Base-by-base conservation (phyloP, 2,329 filamentous ascomycete genomes). In the Cadophora gregata region DNA sequence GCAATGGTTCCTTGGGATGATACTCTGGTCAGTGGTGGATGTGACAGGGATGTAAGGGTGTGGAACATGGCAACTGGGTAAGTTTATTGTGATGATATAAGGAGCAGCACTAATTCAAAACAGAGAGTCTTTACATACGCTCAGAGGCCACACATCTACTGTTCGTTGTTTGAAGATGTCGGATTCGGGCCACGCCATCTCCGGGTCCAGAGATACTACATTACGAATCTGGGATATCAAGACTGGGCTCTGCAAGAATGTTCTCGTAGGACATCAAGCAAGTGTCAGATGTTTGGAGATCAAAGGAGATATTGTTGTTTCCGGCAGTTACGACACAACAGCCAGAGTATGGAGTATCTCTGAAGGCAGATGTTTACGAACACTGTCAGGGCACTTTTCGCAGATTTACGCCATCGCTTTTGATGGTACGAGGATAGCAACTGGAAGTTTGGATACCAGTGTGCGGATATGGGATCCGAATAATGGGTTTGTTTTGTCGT, bases 331-430 rank as follows among this genome's bases (percentile, higher is more conserved):
- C 80, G 96, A 99, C 78, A 97, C 96, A 7, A 97, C 93, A 25
- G 96, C 96, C 25, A 91, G 93, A 74, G 95, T 99, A 65, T 99
- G 96, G 96, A 97, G 93, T 78, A 98, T 99, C 62, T 97, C 93
- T 1, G 93, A 97, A 80, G 96, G 96, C 33, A 89, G 93, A 69
- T 99, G 96, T 78, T 82, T 98, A 63, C 90, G 95, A 72, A 97
- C 93, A 0, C 84, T 99, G 47, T 90, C 91, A 53, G 96, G 96
- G 0, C 96, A 99, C 79, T 99, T 97, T 80, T 98, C 95, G 77
- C 96, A 99, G 77, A 99, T 99, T 66, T 99, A 99, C 78, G 96
- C 96, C 24, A 97, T 99, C 77, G 96, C 96, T 1, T 99, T 98
- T 79, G 96, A 99, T 77, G 96, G 96, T 47, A 90, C 90, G 72